Percentiles rank a stretch among this genome's conserved stretches.
These are phyloP conservation scores for Euphorbia corollata DNA, from an alignment of 441 rosid genomes.

Conservation along the genomic window DNA sequence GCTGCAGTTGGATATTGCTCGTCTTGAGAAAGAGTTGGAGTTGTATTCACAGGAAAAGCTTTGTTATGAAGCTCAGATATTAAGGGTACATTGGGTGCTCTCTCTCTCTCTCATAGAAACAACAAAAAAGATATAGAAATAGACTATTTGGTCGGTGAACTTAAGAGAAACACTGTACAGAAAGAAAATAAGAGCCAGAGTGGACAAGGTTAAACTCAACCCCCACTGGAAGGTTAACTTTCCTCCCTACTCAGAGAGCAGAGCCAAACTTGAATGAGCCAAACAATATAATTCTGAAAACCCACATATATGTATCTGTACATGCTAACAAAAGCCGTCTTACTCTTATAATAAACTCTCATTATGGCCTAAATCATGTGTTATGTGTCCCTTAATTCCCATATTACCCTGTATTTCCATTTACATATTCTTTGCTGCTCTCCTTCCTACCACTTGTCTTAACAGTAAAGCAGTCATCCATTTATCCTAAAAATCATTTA, in stretches of 20 bases:
- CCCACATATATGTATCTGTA: no score
- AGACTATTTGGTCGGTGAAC: not conserved
- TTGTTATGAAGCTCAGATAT: conserved; percentile 88
- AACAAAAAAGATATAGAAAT: not conserved
- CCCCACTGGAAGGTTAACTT: not conserved
- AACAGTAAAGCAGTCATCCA: not conserved
- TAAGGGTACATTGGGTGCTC: conserved; percentile 48
- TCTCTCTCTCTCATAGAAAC: conserved; percentile 14
- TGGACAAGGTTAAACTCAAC: not conserved
- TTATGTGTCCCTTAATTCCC: not conserved
- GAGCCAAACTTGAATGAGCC: no score
- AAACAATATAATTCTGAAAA: no score
- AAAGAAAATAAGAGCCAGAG: not conserved
- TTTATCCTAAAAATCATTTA: conserved; percentile 2
- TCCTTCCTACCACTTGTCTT: no score
- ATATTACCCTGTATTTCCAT: not conserved
- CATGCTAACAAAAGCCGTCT: not conserved
- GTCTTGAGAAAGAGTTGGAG: conserved; percentile 78
- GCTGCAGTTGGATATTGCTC: conserved; percentile 55
- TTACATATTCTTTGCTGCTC: no score
- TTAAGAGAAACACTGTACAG: not conserved
- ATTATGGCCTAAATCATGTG: not conserved
- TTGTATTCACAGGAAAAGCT: conserved; percentile 76
- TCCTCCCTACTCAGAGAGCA: no score
- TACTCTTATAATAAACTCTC: not conserved